Percentiles rank a stretch among this genome's conserved stretches.
These are phyloP conservation scores for Acrocalymma vagum DNA, from an alignment of 2,329 filamentous ascomycete genomes.

Conservation along the genomic window DNA sequence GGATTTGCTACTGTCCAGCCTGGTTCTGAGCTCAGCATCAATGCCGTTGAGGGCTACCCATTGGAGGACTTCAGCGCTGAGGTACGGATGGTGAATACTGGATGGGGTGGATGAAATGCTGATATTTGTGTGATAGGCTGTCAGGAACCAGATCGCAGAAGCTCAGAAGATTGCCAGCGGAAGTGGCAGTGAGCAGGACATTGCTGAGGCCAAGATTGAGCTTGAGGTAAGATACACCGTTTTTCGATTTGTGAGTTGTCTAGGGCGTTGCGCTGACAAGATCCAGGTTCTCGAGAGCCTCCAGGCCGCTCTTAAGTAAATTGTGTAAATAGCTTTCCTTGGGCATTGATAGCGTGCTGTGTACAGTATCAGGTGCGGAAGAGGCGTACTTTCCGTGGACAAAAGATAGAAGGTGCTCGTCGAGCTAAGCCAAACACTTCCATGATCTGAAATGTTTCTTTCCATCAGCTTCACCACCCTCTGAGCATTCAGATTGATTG, in stretches of 20 bases:
- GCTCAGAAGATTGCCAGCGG: slow-evolving; percentile 94
- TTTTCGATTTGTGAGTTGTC: too few relatives aligned
- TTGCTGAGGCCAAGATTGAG: slow-evolving; percentile 99
- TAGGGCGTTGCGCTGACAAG: slow-evolving; percentile 52
- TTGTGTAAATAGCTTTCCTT: slow-evolving; percentile 54
- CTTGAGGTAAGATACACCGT: slow-evolving; percentile 81
- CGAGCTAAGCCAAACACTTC: slow-evolving; percentile 32
- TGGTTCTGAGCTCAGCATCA: slow-evolving; percentile 94
- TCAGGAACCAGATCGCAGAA: slow-evolving; percentile 89
- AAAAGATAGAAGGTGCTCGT: slow-evolving; percentile 46
- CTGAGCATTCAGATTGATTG: slow-evolving; percentile 19
- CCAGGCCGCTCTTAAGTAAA: slow-evolving; percentile 82
- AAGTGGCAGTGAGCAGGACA: slow-evolving; percentile 92
- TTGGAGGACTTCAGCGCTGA: slow-evolving; percentile 97
- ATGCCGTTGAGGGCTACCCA: slow-evolving; percentile 93
- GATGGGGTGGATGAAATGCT: slow-evolving; percentile 11
- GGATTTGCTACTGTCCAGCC: slow-evolving; percentile 98
- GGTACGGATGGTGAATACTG: slow-evolving; percentile 43
- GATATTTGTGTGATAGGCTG: slow-evolving; percentile 62
- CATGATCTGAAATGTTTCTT: slow-evolving; percentile 13
- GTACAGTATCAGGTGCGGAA: slow-evolving; percentile 44
- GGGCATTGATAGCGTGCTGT: slow-evolving; percentile 35
- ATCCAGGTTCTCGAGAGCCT: slow-evolving; percentile 81
- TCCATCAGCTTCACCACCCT: slow-evolving; percentile 10
- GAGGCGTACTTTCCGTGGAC: slow-evolving; percentile 36